Percentiles rank a stretch among this genome's conserved stretches.
phyloP scores from a whole-genome alignment of 495 filamentous ascomycete genomes.

The Penicillium nucicola region DNA sequence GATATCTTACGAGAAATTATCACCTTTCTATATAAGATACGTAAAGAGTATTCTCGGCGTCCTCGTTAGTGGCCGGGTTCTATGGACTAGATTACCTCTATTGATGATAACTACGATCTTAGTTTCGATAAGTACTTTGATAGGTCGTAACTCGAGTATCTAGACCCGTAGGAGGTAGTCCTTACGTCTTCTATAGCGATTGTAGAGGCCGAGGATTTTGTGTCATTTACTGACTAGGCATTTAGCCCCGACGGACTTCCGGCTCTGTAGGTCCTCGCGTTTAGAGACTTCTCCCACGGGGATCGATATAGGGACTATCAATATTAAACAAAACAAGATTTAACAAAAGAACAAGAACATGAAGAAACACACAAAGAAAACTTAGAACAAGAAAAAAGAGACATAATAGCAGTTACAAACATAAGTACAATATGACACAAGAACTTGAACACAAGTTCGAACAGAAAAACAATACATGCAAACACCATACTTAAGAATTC shows the following conservation, averaged over 20 bases:
- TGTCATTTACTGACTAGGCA: constrained; percentile 12
- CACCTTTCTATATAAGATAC: not conserved
- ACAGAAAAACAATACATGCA: too few species aligned
- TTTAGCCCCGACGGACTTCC: constrained; percentile 9
- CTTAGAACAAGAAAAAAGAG: too few species aligned
- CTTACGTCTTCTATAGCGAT: too few species aligned
- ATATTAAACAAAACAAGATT: too few species aligned
- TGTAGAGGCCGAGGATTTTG: constrained; percentile 1
- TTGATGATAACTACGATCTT: not conserved
- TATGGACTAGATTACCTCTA: not conserved
- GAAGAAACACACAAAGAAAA: too few species aligned
- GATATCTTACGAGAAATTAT: not conserved
- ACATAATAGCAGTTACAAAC: too few species aligned
- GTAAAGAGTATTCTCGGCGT: not conserved
- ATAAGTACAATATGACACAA: too few species aligned
- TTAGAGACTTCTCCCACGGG: constrained; percentile 10
- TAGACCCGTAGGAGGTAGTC: too few species aligned
- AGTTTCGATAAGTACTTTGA: not conserved
- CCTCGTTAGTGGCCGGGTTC: not conserved
- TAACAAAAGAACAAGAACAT: too few species aligned
- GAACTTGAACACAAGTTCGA: too few species aligned
- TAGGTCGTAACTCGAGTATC: not conserved
- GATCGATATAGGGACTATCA: constrained; percentile 5
- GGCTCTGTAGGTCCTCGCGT: constrained; percentile 5
- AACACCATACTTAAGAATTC: too few species aligned